Evolutionary conservation across 441 rosid species (phyloP).

Genomic region (Daphne laureola): DNA sequence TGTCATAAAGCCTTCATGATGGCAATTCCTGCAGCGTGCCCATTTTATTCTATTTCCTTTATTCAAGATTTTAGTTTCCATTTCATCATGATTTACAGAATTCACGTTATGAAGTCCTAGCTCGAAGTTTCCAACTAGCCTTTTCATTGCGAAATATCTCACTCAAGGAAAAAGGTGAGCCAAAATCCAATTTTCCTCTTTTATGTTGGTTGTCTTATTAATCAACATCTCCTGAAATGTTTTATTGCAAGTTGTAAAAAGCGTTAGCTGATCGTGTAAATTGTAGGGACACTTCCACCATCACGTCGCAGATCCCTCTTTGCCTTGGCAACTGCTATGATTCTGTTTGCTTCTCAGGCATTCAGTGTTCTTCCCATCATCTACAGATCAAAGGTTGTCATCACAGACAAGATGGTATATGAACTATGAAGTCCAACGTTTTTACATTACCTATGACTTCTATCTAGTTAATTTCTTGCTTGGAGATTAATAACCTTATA

Average conservation of each 20-base stretch:
- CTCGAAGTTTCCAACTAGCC: conserved; percentile 90
- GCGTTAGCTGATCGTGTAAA: not conserved
- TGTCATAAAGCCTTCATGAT: not conserved
- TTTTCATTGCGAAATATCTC: conserved; percentile 79
- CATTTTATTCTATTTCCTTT: conserved; percentile 2
- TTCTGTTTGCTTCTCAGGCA: conserved; percentile 80
- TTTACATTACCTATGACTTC: too few relatives aligned
- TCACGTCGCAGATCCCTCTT: conserved; percentile 78
- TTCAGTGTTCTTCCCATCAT: conserved; percentile 50
- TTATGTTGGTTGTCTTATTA: not conserved
- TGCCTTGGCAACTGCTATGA: conserved; percentile 77
- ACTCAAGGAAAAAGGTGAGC: conserved; percentile 61
- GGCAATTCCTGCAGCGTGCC: not conserved
- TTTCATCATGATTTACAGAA: conserved; percentile 44
- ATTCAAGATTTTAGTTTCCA: conserved; percentile 7
- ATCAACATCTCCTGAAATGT: not conserved
- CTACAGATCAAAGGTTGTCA: conserved; percentile 38
- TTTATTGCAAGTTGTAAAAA: too few relatives aligned
- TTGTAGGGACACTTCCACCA: conserved; percentile 72
- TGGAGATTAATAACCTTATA: too few relatives aligned
- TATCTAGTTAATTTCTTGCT: too few relatives aligned
- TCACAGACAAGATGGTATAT: conserved; percentile 54
- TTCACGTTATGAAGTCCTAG: conserved; percentile 62
- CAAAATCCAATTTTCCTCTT: conserved; percentile 7
- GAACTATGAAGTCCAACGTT: conserved; percentile 6